Base-by-base conservation (phyloP, 441 rosid genomes). In the Raphanus hybrid region DNA sequence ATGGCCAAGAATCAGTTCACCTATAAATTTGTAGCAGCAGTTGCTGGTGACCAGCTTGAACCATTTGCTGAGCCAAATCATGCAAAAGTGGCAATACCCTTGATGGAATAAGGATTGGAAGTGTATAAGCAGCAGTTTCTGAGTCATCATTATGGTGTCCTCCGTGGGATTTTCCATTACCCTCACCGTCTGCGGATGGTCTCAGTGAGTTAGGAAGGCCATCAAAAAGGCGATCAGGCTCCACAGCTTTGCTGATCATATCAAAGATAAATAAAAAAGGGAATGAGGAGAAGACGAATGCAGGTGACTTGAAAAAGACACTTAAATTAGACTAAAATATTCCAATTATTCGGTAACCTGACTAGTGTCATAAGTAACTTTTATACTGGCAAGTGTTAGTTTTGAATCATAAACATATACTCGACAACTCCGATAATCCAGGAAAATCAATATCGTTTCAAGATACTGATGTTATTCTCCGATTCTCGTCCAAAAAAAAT, bases 181-280 rank as follows among this genome's bases (percentile, higher is more conserved):
- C 89, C 61, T 83, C 65, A 61, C 86, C 88, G 15, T 88, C 94
- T 32, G 91, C 76, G 10, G 98, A 88, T 23, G 98, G 98, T 60
- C 96, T 93, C 85, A 93, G 79, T 5, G 98, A 89, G 83, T 89
- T 91, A 52, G 99, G 99, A 63, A 95, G 96, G 81, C 99, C 89
- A 75, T 91, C 97, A 73, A 93, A 95, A 81, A 95, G 96, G 66
- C 89, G 95, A 78, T 93, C 99, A 77, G 99, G 95, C 78, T 93
- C 98, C 81, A 93, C 90, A 2, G 98, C 89, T 79, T 93, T 93
- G 88, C 98, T 95, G 92, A 78, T 79, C 67, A 77, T 66, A 70
- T 26, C 70, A 65, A 70, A 50, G 64, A 63, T 2, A 72, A 58
- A 63, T 18, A 1, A 5, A 64, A 20, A 43, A 5, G 8, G 58